Percentiles rank a stretch among this genome's conserved stretches.
These are phyloP conservation scores for Penium margaritaceum DNA, from an alignment of 139 green algal species.

Conservation along the genomic window DNA sequence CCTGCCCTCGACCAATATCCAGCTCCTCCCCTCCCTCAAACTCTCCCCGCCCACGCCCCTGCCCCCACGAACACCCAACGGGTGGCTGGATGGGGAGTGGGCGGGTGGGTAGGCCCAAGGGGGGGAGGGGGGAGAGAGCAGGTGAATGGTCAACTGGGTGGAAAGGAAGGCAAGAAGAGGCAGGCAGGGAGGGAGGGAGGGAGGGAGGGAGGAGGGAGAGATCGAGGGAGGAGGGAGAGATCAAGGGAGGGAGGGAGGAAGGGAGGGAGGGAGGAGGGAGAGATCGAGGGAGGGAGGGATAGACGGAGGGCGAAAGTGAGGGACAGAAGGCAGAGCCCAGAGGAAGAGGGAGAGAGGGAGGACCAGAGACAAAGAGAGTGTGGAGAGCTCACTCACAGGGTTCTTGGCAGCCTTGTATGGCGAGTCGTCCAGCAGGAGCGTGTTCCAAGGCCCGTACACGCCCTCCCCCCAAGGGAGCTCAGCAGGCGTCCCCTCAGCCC, in stretches of 20 bases:
- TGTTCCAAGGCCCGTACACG: slow-evolving; percentile 38
- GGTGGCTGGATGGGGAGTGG: not conserved
- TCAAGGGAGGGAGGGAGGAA: not conserved
- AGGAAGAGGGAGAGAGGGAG: not conserved
- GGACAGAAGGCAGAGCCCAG: not conserved
- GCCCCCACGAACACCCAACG: too few species aligned
- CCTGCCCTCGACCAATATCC: too few species aligned
- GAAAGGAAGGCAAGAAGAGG: too few species aligned
- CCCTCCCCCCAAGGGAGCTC: slow-evolving; percentile 2
- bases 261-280: not conserved
- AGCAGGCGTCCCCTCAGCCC: too few species aligned
- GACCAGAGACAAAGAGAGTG: not conserved
- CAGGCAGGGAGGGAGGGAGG: not conserved
- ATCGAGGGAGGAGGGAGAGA: not conserved
- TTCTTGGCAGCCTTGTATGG: slow-evolving; percentile 43
- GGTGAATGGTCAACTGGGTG: too few species aligned
- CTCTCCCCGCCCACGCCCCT: too few species aligned
- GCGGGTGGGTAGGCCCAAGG: too few species aligned
- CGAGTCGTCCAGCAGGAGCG: slow-evolving; percentile 47
- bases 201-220: not conserved
- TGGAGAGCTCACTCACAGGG: slow-evolving; percentile 17
- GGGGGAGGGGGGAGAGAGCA: too few species aligned
- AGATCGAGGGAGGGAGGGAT: not conserved
- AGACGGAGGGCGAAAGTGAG: not conserved
- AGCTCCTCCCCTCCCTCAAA: too few species aligned